Evolutionary conservation across 2,329 filamentous ascomycete species (phyloP), one percentile per base, ranked within the genome.

Genomic region (Pseudocercospora musae): DNA sequence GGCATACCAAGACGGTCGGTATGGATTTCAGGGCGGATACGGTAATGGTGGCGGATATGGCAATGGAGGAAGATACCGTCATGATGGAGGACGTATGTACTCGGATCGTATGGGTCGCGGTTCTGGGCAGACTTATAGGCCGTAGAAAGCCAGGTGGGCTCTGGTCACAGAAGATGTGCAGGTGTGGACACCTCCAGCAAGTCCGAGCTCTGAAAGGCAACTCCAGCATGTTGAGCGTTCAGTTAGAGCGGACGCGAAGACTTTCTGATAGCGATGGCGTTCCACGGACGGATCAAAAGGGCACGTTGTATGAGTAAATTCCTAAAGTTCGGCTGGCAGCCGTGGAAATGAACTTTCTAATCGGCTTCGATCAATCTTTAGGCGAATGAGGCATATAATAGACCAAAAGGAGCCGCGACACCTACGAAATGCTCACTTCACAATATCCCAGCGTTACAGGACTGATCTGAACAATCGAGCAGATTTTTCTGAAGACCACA

Each of bases 1-100:
- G 20, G 76, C 72, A 48, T 77, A 76, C 59, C 76, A 80, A 64
- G 79, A 80, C 60, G 78, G 79, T 6, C 71, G 79, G 49, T 79
- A 75, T 57, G 78, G 78, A 29, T 81, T 78, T 69, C 73, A 68
- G 44, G 74, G 70, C 42, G 66, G 68, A 31, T 66, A 69, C 29
- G 59, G 70, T 20, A 62, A 68, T 21, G 67, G 66, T 18, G 74
- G 70, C 42, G 66, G 68, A 23, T 66, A 69, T 29, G 59, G 70
- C 23, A 62, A 68, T 23, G 67, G 66, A 44, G 66, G 68, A 42
- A 60, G 68, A 49, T 68, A 68, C 61, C 62, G 70, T 10, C 50
- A 60, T n/a, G 69, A 72, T 11, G 68, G 69, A 13, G 67, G 71
- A 31, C 62, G 72, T 31, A 69, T 72, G 67, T 73, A 72, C 62